phyloP scores from a whole-genome alignment of 805 yeast genomes.

The Yamadazyma sp. region DNA sequence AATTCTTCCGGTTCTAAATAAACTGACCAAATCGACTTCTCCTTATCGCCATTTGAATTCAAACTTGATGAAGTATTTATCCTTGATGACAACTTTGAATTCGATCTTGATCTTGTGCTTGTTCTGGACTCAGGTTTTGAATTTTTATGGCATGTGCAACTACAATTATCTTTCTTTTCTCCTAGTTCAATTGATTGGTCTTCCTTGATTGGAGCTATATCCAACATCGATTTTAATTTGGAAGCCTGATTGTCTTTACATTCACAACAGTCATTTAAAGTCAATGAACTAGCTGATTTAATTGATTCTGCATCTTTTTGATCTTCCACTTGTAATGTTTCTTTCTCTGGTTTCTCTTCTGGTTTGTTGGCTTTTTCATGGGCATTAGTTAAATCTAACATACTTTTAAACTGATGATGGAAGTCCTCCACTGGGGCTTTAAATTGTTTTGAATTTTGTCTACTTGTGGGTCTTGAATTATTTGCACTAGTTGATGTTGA shows the following conservation, averaged over 20 bases:
- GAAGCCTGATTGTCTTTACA: slow-evolving; percentile 2
- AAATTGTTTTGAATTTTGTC: slow-evolving; percentile 25
- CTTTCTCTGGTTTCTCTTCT: neutral
- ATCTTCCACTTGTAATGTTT: slow-evolving; percentile 1
- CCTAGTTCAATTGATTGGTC: too few species aligned
- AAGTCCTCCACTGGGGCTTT: slow-evolving; percentile 7
- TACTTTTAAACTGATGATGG: slow-evolving; percentile 22
- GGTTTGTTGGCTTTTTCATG: neutral
- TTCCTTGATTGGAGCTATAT: too few species aligned
- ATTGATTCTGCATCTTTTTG: slow-evolving; percentile 6
- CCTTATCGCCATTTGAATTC: neutral
- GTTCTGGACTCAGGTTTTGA: neutral
- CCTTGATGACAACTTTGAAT: neutral
- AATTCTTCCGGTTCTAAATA: slow-evolving; percentile 6
- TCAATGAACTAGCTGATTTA: slow-evolving; percentile 14
- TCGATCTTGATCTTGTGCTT: slow-evolving; percentile 1
- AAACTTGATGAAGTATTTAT: neutral
- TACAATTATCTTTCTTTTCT: too few species aligned
- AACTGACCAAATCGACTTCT: neutral
- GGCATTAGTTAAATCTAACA: slow-evolving; percentile 31
- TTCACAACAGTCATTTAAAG: slow-evolving; percentile 8
- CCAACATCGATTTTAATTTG: slow-evolving; percentile 30
- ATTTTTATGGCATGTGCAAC: slow-evolving; percentile 4
- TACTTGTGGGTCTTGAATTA: slow-evolving; percentile 28
- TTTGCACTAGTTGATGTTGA: slow-evolving; percentile 27